Percentiles rank a stretch among this genome's conserved stretches.
These are phyloP conservation scores for Apophysomyces ossiformis DNA, from an alignment of 371 early-diverging fungal genomes.

Conservation along the genomic window DNA sequence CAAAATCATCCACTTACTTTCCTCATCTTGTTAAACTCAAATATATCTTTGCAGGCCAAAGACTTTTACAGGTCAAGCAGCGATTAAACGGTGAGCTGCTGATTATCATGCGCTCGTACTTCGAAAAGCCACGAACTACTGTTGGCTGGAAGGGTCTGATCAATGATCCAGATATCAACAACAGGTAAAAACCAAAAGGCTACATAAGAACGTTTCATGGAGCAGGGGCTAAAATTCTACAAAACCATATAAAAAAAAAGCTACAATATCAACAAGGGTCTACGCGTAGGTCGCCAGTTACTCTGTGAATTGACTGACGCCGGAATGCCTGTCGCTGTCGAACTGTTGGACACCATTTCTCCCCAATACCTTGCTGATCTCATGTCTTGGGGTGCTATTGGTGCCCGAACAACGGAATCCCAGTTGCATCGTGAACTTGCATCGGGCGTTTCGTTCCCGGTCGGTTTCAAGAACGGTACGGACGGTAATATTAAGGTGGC, in stretches of 20 bases:
- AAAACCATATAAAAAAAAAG: conserved; percentile 22
- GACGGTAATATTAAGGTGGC: conserved; percentile 91
- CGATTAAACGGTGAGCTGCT: conserved; percentile 65
- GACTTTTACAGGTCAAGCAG: conserved; percentile 64
- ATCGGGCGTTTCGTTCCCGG: conserved; percentile 91
- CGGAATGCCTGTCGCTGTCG: conserved; percentile 89
- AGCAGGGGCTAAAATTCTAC: neutral
- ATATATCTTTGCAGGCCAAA: conserved; percentile 41
- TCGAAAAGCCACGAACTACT: conserved; percentile 95
- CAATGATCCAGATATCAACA: conserved; percentile 88
- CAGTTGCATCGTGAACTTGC: conserved; percentile 95
- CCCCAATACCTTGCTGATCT: conserved; percentile 94
- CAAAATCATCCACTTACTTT: neutral
- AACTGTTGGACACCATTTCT: conserved; percentile 92
- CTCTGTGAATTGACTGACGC: conserved; percentile 74
- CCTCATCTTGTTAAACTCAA: neutral
- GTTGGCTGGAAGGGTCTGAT: conserved; percentile 96
- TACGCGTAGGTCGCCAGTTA: conserved; percentile 82
- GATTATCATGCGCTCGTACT: conserved; percentile 93
- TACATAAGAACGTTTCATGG: neutral
- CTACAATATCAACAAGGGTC: conserved; percentile 91
- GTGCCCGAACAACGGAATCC: conserved; percentile 93
- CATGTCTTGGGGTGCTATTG: conserved; percentile 94
- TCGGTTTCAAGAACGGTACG: conserved; percentile 96
- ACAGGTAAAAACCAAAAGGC: conserved; percentile 47